Base-by-base conservation (phyloP, 768 basidiomycete species). In the Tephrocybe sp. region DNA sequence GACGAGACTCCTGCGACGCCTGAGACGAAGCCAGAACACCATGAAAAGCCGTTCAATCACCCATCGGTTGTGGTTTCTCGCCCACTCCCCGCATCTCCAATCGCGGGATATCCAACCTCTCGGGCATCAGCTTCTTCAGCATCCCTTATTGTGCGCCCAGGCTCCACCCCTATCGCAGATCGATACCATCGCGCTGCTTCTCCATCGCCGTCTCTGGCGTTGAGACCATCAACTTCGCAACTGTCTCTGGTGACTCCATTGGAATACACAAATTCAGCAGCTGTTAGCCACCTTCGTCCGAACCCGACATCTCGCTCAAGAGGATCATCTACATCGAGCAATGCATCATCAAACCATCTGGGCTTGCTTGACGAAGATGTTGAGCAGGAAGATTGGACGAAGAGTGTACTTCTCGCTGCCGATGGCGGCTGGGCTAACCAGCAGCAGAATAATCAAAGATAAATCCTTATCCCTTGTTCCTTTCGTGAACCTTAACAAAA, bases 401-500 rank as follows among this genome's bases (percentile, higher is more conserved):
- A 76, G 61, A 86, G 84, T 58, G 88, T 91, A 43, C 64, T 91
- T 51, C 65, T 83, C 66, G 86, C 85, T n/a, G 86, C 85, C 50
- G 83, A 85, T 71, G 44, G 73, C 40, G 57, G 65, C 11, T 73
- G 70, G 71, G 49, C 25, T 3, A 39, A 41, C 25, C 36, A 49
- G 21, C 55, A 37, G 9, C 37, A 50, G 11, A 39, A 39, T 18
- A 1, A 15, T 14, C 44, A 15, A 48, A 20, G 10, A 25, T 33
- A 15, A 46, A 17, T 20, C 24, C 25, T 50, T 3, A 32, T 21
- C 32, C 20, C 20, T 39, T 23, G 14, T 46, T 46, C 5, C 28
- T 15, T 14, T 36, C 40, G 3, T 33, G n/a, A 15, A 15, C 32
- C 14, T 26, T 12, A 15, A 6, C 25, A 39, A 33, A 50, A 38